Evolutionary conservation across 306 rosid species (phyloP).

Genomic region (Castanospermum australe): DNA sequence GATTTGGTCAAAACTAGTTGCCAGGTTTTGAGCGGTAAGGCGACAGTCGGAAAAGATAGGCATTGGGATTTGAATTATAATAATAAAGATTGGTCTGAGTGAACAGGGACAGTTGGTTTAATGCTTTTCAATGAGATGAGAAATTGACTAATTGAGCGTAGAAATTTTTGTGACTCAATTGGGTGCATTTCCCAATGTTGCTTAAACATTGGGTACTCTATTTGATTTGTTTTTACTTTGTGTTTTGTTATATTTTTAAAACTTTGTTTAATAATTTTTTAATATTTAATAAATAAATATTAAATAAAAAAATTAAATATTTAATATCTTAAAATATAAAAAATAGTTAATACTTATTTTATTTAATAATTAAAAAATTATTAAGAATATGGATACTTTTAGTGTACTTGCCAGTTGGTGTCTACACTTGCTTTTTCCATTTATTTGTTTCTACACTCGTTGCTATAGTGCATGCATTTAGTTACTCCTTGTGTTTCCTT

Average conservation of each 20-base stretch:
- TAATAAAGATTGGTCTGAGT: conserved; percentile 33
- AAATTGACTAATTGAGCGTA: too few species aligned
- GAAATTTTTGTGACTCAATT: conserved; percentile 32
- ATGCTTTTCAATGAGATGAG: conserved; percentile 18
- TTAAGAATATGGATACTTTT: too few species aligned
- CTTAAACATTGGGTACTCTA: conserved; percentile 31
- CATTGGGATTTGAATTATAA: conserved; percentile 65
- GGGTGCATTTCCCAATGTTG: conserved; percentile 36
- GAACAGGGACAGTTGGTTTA: conserved; percentile 28
- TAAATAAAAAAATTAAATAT: too few species aligned
- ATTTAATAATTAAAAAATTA: too few species aligned
- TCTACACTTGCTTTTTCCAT: neutral
- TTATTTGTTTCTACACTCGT: conserved; percentile 21
- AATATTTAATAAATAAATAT: too few species aligned
- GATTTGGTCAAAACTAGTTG: conserved; percentile 37
- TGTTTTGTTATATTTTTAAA: too few species aligned
- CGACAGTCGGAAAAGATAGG: conserved; percentile 38
- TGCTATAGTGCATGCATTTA: conserved; percentile 26
- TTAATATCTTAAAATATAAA: too few species aligned
- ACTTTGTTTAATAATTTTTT: too few species aligned
- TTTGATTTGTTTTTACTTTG: too few species aligned
- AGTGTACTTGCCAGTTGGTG: conserved; percentile 23
- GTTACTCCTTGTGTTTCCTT: conserved; percentile 1
- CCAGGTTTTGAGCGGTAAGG: conserved; percentile 8
- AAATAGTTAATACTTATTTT: too few species aligned